These are phyloP conservation scores for Trypanosoma congolense DNA, from an alignment of 208 protist species.

Conservation along the genomic window DNA sequence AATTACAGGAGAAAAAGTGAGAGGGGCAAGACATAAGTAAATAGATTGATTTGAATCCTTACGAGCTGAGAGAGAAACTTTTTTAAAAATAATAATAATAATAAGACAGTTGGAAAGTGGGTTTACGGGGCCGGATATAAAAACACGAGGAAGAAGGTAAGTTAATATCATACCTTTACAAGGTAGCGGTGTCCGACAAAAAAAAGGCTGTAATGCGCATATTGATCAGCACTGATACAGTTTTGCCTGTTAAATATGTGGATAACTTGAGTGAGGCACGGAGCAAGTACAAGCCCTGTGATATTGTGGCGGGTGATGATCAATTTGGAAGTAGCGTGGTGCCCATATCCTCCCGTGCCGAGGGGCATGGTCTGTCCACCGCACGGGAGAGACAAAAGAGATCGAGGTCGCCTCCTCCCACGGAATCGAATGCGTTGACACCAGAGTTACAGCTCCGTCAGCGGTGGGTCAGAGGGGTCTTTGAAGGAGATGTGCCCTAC, in stretches of 20 bases:
- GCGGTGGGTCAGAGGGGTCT: constrained; percentile 30
- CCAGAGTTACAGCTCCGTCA: not conserved
- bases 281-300: constrained; percentile 44
- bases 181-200: no score
- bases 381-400: not conserved
- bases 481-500: constrained; percentile 38
- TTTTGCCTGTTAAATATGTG: constrained; percentile 46
- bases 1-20: no score
- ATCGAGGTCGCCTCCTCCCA: not conserved
- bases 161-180: no score
- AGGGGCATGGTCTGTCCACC: not conserved
- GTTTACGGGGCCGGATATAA: no score
- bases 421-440: not conserved
- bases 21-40: no score
- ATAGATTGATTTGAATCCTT: no score
- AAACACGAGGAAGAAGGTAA: no score
- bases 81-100: no score
- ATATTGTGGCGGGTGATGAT: constrained; percentile 59
- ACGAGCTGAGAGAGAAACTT: no score
- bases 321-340: constrained; percentile 29
- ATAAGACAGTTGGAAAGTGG: no score
- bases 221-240: constrained; percentile 46
- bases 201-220: constrained; percentile 53
- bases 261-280: constrained; percentile 30
- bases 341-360: not conserved